Conservation (phyloP, 2,329 filamentous ascomycete species). For the Monilinia laxa region DNA sequence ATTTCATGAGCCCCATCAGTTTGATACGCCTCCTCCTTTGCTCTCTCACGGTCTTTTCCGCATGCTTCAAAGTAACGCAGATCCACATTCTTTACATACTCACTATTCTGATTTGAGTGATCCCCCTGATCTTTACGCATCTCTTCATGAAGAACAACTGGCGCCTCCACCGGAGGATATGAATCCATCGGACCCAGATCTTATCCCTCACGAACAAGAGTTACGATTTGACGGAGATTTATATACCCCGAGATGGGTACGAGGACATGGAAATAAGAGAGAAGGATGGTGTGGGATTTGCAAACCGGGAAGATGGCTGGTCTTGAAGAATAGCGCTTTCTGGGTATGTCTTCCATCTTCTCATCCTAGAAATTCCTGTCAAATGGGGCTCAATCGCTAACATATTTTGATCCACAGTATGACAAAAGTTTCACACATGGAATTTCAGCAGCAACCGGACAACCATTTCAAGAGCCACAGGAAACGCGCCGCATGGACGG, state of each 20-base stretch:
- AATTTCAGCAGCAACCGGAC: conserved; percentile 78
- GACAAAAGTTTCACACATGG: conserved; percentile 89
- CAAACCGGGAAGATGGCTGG: conserved; percentile 81
- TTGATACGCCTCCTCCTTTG: conserved; percentile 58
- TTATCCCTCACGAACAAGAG: conserved; percentile 76
- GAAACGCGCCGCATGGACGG: conserved; percentile 75
- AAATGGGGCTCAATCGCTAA: not conserved
- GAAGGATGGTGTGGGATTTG: conserved; percentile 90
- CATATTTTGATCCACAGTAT: conserved; percentile 51
- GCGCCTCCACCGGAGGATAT: conserved; percentile 77
- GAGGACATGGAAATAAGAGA: conserved; percentile 81
- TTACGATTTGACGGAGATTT: conserved; percentile 77
- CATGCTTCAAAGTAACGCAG: conserved; percentile 72
- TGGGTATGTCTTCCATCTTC: conserved; percentile 46
- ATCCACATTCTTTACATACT: conserved; percentile 63
- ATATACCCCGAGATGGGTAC: conserved; percentile 81
- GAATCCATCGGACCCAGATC: conserved; percentile 73
- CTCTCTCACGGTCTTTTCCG: conserved; percentile 73
- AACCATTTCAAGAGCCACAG: conserved; percentile 73
- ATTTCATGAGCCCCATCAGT: conserved; percentile 52
- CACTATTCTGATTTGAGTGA: conserved; percentile 74
- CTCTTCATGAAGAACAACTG: conserved; percentile 70
- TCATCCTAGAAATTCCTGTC: not conserved
- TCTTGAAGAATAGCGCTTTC: conserved; percentile 86
- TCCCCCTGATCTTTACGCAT: conserved; percentile 75